Conservation (phyloP, 2,329 filamentous ascomycete genomes). For the Cytospora piceae region DNA sequence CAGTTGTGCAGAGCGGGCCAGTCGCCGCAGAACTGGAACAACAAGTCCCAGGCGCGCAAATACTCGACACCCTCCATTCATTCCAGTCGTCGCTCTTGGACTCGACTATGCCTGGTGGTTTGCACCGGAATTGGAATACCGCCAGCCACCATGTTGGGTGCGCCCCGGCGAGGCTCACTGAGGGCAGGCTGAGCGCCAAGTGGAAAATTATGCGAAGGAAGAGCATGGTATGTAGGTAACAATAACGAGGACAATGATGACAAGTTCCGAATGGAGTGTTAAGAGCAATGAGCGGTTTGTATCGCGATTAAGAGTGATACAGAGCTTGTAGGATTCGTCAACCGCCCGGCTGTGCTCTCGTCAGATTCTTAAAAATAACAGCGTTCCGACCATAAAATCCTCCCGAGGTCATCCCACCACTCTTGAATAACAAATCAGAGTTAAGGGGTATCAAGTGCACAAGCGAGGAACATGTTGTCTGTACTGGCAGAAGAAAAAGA, state of each 20-base stretch:
- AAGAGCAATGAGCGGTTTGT: background rate
- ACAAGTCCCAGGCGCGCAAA: conserved; percentile 26
- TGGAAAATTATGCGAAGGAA: background rate
- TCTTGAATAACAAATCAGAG: too few species aligned
- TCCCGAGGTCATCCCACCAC: background rate
- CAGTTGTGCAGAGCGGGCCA: conserved; percentile 24
- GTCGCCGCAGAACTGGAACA: conserved; percentile 24
- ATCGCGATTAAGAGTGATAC: background rate
- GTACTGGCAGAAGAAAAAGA: background rate
- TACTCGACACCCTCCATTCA: conserved; percentile 28
- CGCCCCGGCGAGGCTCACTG: conserved; percentile 5
- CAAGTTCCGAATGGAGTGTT: background rate
- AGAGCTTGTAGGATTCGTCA: background rate
- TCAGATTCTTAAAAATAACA: background rate
- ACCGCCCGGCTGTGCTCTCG: background rate
- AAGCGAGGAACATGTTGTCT: background rate
- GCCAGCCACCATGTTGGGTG: conserved; percentile 24
- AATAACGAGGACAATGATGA: background rate
- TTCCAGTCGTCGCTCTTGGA: conserved; percentile 15
- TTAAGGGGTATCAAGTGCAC: too few species aligned
- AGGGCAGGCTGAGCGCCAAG: conserved; percentile 5
- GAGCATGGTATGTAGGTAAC: background rate
- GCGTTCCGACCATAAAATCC: background rate
- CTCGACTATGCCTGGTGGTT: conserved; percentile 24
- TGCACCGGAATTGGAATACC: conserved; percentile 26